These are phyloP conservation scores for Brassica incana DNA, from an alignment of 345 rosid species.

Conservation along the genomic window DNA sequence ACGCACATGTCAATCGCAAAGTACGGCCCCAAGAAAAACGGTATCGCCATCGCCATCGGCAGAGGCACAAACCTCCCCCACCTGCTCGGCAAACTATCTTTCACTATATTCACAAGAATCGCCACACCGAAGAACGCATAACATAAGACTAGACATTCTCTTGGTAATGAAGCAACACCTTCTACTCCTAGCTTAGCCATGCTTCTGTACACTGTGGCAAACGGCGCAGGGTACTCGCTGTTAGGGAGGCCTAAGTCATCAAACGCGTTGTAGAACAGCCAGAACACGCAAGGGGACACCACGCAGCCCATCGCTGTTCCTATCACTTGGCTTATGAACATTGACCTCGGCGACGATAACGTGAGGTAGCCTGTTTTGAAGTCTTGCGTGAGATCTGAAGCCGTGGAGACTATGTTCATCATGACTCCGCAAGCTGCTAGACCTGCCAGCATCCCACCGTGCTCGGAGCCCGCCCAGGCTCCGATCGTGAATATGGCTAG, in stretches of 20 bases:
- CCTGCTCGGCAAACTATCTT: constrained; percentile 44
- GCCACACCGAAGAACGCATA: constrained; percentile 61
- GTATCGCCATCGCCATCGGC: constrained; percentile 94
- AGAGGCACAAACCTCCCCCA: constrained; percentile 58
- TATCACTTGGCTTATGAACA: constrained; percentile 75
- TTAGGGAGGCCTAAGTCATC: constrained; percentile 54
- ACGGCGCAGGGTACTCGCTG: constrained; percentile 66
- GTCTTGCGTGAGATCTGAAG: constrained; percentile 82
- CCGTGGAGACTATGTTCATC: constrained; percentile 88
- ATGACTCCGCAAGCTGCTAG: constrained; percentile 86
- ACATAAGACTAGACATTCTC: constrained; percentile 66
- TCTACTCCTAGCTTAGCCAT: constrained; percentile 72
- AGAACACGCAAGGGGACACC: constrained; percentile 72
- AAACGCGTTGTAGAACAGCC: constrained; percentile 80
- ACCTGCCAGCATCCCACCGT: constrained; percentile 79
- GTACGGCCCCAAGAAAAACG: constrained; percentile 75
- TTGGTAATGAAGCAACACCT: constrained; percentile 72
- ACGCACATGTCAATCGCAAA: constrained; percentile 86
- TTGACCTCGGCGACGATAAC: constrained; percentile 72
- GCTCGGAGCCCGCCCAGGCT: constrained; percentile 65
- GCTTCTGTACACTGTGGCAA: constrained; percentile 52
- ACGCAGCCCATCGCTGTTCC: constrained; percentile 90
- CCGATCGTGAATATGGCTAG: constrained; percentile 72
- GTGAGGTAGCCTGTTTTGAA: constrained; percentile 89
- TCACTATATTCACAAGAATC: constrained; percentile 52